A percentile compares a stretch with the other conserved stretches of the same genome.
Evolutionary conservation across 257 asterid species (phyloP).

Genomic region (Orobanche coerulescens): DNA sequence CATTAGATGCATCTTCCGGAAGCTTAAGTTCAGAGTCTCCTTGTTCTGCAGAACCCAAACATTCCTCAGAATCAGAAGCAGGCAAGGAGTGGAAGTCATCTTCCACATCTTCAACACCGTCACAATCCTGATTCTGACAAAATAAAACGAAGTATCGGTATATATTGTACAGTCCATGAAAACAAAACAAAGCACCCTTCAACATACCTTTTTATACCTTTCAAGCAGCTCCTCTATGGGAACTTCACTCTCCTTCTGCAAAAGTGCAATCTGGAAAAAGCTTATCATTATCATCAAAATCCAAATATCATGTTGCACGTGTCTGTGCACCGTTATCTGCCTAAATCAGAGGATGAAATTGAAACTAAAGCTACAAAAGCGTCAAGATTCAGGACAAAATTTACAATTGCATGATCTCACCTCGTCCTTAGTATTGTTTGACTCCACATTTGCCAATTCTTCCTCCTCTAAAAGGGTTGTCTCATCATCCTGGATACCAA

Average conservation of each 20-base stretch:
- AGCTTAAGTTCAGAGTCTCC: constrained; percentile 33
- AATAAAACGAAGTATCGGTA: constrained; percentile 25
- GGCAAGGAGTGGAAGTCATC: constrained; percentile 38
- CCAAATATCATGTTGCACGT: constrained; percentile 17
- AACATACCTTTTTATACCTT: constrained; percentile 86
- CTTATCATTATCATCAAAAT: constrained; percentile 17
- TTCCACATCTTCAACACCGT: constrained; percentile 34
- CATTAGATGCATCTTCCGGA: constrained; percentile 37
- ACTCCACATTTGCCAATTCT: constrained; percentile 65
- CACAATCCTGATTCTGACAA: constrained; percentile 43
- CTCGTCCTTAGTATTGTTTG: constrained; percentile 50
- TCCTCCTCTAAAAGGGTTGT: constrained; percentile 90
- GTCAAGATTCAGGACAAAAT: constrained; percentile 12
- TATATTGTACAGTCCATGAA: constrained; percentile 17
- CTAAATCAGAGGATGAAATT: constrained; percentile 14
- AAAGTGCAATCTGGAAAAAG: constrained; percentile 62
- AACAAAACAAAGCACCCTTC: constrained; percentile 21
- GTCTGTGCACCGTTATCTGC: not conserved
- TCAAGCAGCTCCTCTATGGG: constrained; percentile 84
- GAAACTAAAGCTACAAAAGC: constrained; percentile 6
- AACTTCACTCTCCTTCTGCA: constrained; percentile 87
- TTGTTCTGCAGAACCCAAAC: constrained; percentile 34
- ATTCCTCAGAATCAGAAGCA: constrained; percentile 59
- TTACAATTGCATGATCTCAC: constrained; percentile 26
- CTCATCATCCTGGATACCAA: constrained; percentile 76